Evolutionary conservation across 2,329 filamentous ascomycete genomes (phyloP).

Genomic region (Alternaria gansuensis): DNA sequence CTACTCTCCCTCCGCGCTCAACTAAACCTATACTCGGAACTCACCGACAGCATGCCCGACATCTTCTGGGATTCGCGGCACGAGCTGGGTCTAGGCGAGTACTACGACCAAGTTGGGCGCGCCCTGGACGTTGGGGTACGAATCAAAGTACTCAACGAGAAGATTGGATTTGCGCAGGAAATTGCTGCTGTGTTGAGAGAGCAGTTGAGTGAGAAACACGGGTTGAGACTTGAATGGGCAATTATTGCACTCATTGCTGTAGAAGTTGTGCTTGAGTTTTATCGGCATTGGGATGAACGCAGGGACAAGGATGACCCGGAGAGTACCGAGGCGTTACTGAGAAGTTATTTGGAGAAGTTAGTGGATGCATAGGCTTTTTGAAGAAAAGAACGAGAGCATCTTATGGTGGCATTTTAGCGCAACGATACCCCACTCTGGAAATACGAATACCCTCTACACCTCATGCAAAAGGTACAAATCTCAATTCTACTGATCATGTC

Average conservation of each 20-base stretch:
- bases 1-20: constrained; percentile 88
- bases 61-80: constrained; percentile 95
- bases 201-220: constrained; percentile 88
- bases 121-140: constrained; percentile 90
- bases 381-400: neutral
- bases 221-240: constrained; percentile 88
- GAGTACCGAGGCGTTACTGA: constrained; percentile 53
- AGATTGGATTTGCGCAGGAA: constrained; percentile 97
- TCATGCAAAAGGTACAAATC: constrained; percentile 23
- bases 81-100: constrained; percentile 88
- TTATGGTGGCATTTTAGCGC: constrained; percentile 10
- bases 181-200: constrained; percentile 90
- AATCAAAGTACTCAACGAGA: constrained; percentile 91
- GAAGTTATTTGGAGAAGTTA: constrained; percentile 47
- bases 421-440: constrained; percentile 38
- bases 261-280: constrained; percentile 87
- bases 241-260: constrained; percentile 94
- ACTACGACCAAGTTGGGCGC: constrained; percentile 92
- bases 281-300: constrained; percentile 73
- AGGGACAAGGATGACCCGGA: constrained; percentile 55
- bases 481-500: constrained; percentile 36
- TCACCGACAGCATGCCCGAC: constrained; percentile 93
- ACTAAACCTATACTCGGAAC: constrained; percentile 94
- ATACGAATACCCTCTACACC: constrained; percentile 7
- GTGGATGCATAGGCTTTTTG: neutral